phyloP scores from a whole-genome alignment of 768 basidiomycete genomes.

The Mycena vulgaris region DNA sequence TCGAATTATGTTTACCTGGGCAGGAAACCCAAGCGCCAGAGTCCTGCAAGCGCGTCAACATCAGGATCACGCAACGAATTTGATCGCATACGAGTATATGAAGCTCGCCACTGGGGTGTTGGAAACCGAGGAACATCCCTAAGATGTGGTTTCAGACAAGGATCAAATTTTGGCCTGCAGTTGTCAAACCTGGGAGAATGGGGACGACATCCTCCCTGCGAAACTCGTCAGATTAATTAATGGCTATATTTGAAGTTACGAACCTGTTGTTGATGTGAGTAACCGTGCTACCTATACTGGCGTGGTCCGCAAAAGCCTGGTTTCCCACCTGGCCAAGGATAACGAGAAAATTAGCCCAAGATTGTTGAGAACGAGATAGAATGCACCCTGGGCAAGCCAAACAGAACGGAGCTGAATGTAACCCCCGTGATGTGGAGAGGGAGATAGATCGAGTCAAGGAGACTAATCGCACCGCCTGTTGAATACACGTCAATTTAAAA shows the following conservation, averaged over 20 bases:
- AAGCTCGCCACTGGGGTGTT: slow-evolving; percentile 62
- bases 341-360: not conserved
- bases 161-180: not conserved
- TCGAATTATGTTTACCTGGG: slow-evolving; percentile 55
- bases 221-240: not conserved
- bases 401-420: slow-evolving; percentile 55
- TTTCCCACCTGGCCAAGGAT: slow-evolving; percentile 61
- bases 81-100: slow-evolving; percentile 50
- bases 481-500: no score
- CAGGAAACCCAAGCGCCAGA: slow-evolving; percentile 68
- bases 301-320: slow-evolving; percentile 71
- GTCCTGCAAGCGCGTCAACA: slow-evolving; percentile 26
- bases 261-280: slow-evolving; percentile 71
- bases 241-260: slow-evolving; percentile 6
- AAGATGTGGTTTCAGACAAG: slow-evolving; percentile 20
- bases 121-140: slow-evolving; percentile 60
- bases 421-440: slow-evolving; percentile 63
- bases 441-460: slow-evolving; percentile 67
- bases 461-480: slow-evolving; percentile 56
- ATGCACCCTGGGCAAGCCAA: slow-evolving; percentile 60
- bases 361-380: slow-evolving; percentile 11
- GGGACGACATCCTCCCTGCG: slow-evolving; percentile 55
- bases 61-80: not conserved
- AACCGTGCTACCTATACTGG: slow-evolving; percentile 61
- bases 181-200: slow-evolving; percentile 52